phyloP scores from a whole-genome alignment of 345 rosid genomes.

The Brassica carinata region DNA sequence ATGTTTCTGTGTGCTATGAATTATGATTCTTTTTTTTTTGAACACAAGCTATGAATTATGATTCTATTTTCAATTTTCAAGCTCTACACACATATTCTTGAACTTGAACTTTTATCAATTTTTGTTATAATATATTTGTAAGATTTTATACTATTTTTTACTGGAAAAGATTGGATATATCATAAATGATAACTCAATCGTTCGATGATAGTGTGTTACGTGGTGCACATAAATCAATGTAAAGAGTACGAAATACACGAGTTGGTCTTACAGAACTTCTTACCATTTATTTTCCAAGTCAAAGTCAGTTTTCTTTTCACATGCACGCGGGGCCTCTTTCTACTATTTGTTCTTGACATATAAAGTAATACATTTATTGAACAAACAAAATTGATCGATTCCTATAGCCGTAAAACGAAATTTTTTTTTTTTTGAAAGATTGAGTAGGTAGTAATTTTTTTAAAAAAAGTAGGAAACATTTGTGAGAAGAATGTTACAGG shows the following conservation, averaged over 20 bases:
- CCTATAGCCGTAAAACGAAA: background rate
- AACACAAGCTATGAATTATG: background rate
- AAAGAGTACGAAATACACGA: conserved; percentile 26
- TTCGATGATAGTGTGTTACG: conserved; percentile 3
- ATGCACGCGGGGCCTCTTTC: conserved; percentile 27
- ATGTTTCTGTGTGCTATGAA: background rate
- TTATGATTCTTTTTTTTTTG: background rate
- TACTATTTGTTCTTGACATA: conserved; percentile 21
- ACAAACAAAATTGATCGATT: background rate
- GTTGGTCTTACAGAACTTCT: conserved; percentile 20
- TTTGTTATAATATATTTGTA: background rate
- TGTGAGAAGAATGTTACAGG: conserved; percentile 61
- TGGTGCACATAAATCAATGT: conserved; percentile 12
- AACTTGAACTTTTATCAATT: background rate
- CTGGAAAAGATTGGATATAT: background rate
- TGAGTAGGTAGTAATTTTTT: background rate
- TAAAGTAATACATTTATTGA: background rate
- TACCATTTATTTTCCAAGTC: conserved; percentile 1
- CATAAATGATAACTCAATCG: background rate
- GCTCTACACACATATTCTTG: background rate
- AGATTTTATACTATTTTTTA: background rate
- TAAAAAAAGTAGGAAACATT: conserved; percentile 8
- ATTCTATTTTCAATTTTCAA: too few species aligned
- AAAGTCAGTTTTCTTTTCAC: conserved; percentile 19
- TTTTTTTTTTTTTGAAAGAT: too few species aligned